A percentile compares a stretch with the other conserved stretches of the same genome.
phyloP scores from a whole-genome alignment of 345 rosid genomes.

The Euphorbia lathyris region DNA sequence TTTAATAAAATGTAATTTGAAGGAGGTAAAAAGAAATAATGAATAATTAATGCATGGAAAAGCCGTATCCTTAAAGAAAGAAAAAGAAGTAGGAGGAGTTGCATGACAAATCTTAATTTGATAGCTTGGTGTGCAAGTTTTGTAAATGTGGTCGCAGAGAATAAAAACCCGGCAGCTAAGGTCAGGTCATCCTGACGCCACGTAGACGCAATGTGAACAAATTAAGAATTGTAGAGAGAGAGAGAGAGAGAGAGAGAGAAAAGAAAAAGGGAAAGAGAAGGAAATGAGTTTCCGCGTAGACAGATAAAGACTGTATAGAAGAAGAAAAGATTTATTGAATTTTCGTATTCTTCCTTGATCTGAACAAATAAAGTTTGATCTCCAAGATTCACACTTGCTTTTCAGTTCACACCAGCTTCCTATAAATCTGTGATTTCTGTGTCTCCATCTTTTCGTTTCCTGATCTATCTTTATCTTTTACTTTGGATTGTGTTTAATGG shows the following conservation, averaged over 20 bases:
- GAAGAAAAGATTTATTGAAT: conserved; percentile 16
- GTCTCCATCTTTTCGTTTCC: conserved; percentile 19
- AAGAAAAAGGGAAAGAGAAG: conserved; percentile 10
- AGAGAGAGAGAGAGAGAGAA: conserved; percentile 13
- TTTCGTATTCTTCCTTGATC: conserved; percentile 35
- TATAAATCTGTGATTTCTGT: conserved; percentile 34
- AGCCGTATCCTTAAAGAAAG: too few species aligned
- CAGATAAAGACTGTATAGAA: conserved; percentile 55
- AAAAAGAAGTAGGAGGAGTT: too few species aligned
- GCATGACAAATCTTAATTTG: too few species aligned
- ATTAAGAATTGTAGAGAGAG: background rate
- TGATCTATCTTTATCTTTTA: background rate
- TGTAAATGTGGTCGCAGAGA: conserved; percentile 28
- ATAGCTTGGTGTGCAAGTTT: conserved; percentile 32
- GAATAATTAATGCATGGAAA: too few species aligned
- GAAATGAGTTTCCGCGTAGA: conserved; percentile 76
- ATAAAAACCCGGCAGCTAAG: conserved; percentile 31
- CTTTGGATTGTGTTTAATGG: conserved; percentile 37
- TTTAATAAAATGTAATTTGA: too few species aligned
- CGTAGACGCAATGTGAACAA: conserved; percentile 47
- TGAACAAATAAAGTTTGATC: conserved; percentile 39
- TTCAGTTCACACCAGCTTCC: conserved; percentile 38
- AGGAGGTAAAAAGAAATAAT: too few species aligned
- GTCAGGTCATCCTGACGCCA: conserved; percentile 59
- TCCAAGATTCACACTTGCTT: conserved; percentile 53